Evolutionary conservation across 768 basidiomycete genomes (phyloP).

Genomic region (Mycena capillaripes): DNA sequence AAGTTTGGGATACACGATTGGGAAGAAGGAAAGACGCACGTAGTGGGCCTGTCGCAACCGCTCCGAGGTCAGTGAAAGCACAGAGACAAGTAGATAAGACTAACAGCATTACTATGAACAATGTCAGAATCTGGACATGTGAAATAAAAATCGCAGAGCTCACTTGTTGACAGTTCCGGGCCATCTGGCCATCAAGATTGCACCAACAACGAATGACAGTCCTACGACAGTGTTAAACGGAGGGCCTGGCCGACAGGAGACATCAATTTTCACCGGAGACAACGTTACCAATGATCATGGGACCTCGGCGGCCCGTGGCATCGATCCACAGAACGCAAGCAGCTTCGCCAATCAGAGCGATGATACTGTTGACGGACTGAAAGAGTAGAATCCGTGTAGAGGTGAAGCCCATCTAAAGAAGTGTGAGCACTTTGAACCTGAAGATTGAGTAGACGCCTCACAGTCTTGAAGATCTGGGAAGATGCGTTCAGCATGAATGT

Average conservation of each 20-base stretch:
- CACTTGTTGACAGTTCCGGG: slow-evolving; percentile 61
- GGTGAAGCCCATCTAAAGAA: slow-evolving; percentile 57
- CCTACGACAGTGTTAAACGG: slow-evolving; percentile 24
- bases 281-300: slow-evolving; percentile 59
- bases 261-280: slow-evolving; percentile 42
- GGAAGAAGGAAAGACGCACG: slow-evolving; percentile 39
- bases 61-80: not conserved
- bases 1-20: not conserved
- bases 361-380: slow-evolving; percentile 68
- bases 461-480: slow-evolving; percentile 53
- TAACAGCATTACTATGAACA: slow-evolving; percentile 50
- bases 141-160: slow-evolving; percentile 17
- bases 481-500: not conserved
- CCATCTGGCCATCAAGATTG: slow-evolving; percentile 59
- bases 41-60: slow-evolving; percentile 51
- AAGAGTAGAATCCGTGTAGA: slow-evolving; percentile 62
- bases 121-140: not conserved
- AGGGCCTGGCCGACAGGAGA: not conserved
- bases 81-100: slow-evolving; percentile 29
- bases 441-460: slow-evolving; percentile 31
- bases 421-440: not conserved
- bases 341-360: slow-evolving; percentile 65
- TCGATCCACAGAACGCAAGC: slow-evolving; percentile 62
- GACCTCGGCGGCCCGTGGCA: slow-evolving; percentile 53
- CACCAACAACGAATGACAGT: slow-evolving; percentile 58